Evolutionary conservation across 768 basidiomycete species (phyloP).

Genomic region (Guyanaporus albipodus): DNA sequence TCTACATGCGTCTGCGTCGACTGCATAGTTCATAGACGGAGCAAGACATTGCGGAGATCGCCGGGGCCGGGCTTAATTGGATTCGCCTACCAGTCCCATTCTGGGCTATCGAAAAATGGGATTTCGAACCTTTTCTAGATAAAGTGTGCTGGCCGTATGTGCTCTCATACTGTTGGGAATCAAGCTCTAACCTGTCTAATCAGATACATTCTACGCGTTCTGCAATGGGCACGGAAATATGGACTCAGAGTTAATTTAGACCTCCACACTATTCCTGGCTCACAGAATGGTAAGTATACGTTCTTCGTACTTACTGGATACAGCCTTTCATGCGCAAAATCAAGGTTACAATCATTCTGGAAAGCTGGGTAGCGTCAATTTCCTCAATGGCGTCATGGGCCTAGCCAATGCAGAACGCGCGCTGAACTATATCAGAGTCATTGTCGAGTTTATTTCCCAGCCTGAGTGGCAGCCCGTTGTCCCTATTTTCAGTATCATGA

Average conservation of each 20-base stretch:
- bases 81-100: constrained; percentile 76
- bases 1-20: neutral
- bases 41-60: constrained; percentile 85
- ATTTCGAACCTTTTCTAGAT: constrained; percentile 72
- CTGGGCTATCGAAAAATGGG: constrained; percentile 81
- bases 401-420: constrained; percentile 80
- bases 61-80: constrained; percentile 84
- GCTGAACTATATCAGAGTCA: constrained; percentile 68
- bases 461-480: constrained; percentile 64
- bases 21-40: constrained; percentile 56
- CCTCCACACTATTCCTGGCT: constrained; percentile 75
- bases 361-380: constrained; percentile 59
- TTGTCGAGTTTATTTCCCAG: constrained; percentile 80
- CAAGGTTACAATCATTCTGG: constrained; percentile 58
- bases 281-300: constrained; percentile 56
- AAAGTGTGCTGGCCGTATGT: constrained; percentile 68
- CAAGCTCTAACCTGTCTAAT: neutral
- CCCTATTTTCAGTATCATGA: constrained; percentile 58
- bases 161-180: neutral
- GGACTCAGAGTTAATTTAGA: constrained; percentile 83
- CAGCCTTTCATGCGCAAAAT: constrained; percentile 1
- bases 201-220: constrained; percentile 69
- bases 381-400: constrained; percentile 73
- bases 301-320: neutral
- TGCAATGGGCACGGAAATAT: constrained; percentile 87